phyloP scores from a whole-genome alignment of 1,284 basidiomycete species.

The Ustilago crameri region DNA sequence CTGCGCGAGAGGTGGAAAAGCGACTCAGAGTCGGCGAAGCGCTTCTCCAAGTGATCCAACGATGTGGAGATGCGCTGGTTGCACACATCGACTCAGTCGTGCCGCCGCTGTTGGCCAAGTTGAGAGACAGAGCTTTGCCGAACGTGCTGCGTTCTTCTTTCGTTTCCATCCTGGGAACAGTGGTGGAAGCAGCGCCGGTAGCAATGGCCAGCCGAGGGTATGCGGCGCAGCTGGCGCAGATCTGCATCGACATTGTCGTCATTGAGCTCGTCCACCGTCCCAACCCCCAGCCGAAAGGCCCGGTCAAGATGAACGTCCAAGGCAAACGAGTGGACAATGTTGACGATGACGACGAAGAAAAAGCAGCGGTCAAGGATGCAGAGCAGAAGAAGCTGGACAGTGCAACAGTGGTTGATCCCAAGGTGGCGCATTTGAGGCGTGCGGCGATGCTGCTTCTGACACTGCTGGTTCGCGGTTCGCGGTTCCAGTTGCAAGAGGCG shows the following conservation, averaged over 20 bases:
- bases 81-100: constrained; percentile 69
- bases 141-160: constrained; percentile 61
- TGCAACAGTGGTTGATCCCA: constrained; percentile 49
- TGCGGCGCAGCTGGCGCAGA: constrained; percentile 34
- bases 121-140: constrained; percentile 52
- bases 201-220: constrained; percentile 47
- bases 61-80: constrained; percentile 77
- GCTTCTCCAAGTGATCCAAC: constrained; percentile 79
- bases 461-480: constrained; percentile 45
- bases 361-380: constrained; percentile 10
- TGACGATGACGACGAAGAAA: constrained; percentile 26
- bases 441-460: constrained; percentile 59
- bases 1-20: constrained; percentile 77
- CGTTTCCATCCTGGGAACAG: constrained; percentile 61
- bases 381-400: constrained; percentile 37
- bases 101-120: constrained; percentile 48
- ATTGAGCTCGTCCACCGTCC: constrained; percentile 48
- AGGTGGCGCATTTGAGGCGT: constrained; percentile 59
- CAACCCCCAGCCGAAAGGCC: not conserved
- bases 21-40: constrained; percentile 88
- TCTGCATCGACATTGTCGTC: constrained; percentile 55
- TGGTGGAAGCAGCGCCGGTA: constrained; percentile 58
- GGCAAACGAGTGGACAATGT: constrained; percentile 6
- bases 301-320: constrained; percentile 38
- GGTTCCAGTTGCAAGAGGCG: constrained; percentile 49